Conservation (phyloP, 805 yeast species). For the Zygotorulaspora florentina region DNA sequence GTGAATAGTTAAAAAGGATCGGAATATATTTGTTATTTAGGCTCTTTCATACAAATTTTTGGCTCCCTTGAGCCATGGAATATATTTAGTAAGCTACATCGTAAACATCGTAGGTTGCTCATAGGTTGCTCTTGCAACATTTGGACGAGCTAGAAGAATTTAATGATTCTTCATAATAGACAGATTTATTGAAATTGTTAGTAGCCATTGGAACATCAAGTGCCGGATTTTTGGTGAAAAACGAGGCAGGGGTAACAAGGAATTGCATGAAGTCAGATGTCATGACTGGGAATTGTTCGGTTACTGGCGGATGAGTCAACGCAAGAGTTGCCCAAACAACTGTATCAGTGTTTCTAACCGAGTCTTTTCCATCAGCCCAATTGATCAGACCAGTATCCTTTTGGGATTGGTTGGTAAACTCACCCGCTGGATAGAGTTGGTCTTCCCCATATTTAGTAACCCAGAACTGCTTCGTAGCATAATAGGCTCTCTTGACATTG, state of each 20-base stretch:
- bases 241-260: slow-evolving; percentile 63
- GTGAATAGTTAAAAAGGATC: no score
- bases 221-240: slow-evolving; percentile 75
- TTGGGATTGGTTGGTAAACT: slow-evolving; percentile 77
- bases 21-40: no score
- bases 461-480: slow-evolving; percentile 77
- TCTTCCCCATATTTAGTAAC: slow-evolving; percentile 73
- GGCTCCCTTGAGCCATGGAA: not conserved
- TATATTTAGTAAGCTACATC: not conserved
- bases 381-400: slow-evolving; percentile 63
- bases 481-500: slow-evolving; percentile 67
- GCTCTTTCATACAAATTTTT: not conserved
- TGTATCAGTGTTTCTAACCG: slow-evolving; percentile 67
- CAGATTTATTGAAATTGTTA: slow-evolving; percentile 63
- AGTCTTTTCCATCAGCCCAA: slow-evolving; percentile 66
- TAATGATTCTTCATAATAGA: slow-evolving; percentile 34
- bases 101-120: no score
- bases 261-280: slow-evolving; percentile 75
- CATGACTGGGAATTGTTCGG: slow-evolving; percentile 88
- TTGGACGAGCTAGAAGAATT: slow-evolving; percentile 15
- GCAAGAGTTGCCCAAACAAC: slow-evolving; percentile 83
- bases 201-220: slow-evolving; percentile 70
- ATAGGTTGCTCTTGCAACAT: slow-evolving; percentile 20
- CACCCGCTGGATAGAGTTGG: slow-evolving; percentile 76
- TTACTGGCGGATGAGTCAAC: slow-evolving; percentile 75